A percentile compares a stretch with the other conserved stretches of the same genome.
These are phyloP conservation scores for Vanrija humicola DNA, from an alignment of 1,284 basidiomycete genomes.

Conservation along the genomic window DNA sequence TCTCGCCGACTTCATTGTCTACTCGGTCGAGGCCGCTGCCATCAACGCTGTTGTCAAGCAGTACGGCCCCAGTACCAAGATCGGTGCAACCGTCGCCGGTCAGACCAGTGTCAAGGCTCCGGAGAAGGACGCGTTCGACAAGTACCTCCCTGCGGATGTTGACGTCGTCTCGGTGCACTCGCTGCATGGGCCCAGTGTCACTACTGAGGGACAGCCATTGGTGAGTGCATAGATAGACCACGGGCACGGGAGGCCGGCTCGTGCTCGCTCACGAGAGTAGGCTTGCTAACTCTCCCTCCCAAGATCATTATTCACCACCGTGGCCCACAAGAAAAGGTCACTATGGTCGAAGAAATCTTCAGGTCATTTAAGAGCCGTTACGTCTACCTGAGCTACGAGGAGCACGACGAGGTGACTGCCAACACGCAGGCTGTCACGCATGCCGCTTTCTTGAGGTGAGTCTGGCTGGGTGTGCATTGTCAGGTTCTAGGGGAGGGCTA, in stretches of 20 bases:
- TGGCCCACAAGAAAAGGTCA: conserved; percentile 67
- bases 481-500: too few species aligned
- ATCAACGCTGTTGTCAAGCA: conserved; percentile 77
- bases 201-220: conserved; percentile 85
- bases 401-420: conserved; percentile 93
- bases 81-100: conserved; percentile 86
- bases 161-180: conserved; percentile 92
- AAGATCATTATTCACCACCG: conserved; percentile 88
- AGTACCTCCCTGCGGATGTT: conserved; percentile 77
- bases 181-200: conserved; percentile 87
- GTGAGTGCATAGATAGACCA: conserved; percentile 52
- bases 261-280: background rate
- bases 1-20: conserved; percentile 81
- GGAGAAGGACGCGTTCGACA: conserved; percentile 85
- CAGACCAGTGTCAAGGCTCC: conserved; percentile 98
- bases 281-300: background rate
- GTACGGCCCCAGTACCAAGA: conserved; percentile 91
- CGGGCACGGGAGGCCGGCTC: background rate
- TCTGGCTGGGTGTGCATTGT: background rate
- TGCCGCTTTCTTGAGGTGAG: conserved; percentile 89
- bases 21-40: conserved; percentile 90
- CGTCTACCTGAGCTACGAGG: conserved; percentile 90
- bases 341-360: conserved; percentile 78
- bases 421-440: conserved; percentile 98
- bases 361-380: conserved; percentile 77